phyloP scores from a whole-genome alignment of 2,329 filamentous ascomycete species.

The Claviceps sp. region DNA sequence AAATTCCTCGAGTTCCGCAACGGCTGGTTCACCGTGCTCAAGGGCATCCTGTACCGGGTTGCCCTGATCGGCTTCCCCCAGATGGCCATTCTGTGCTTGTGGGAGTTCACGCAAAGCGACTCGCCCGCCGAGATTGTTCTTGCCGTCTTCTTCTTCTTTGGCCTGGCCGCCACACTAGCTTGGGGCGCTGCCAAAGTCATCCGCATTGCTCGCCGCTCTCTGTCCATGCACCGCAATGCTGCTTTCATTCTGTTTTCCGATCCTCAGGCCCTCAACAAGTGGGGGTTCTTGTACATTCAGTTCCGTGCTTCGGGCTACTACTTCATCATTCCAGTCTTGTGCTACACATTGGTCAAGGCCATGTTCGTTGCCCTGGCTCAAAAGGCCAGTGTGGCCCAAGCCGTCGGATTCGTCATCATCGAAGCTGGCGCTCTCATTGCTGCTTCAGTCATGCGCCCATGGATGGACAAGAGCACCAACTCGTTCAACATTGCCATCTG shows the following conservation, averaged over 20 bases:
- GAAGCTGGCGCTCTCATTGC: slow-evolving; percentile 67
- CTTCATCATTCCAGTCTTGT: slow-evolving; percentile 70
- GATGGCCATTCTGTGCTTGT: slow-evolving; percentile 79
- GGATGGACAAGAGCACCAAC: slow-evolving; percentile 99
- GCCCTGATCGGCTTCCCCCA: slow-evolving; percentile 85
- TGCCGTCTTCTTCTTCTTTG: slow-evolving; percentile 78
- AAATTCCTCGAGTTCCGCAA: slow-evolving; percentile 90
- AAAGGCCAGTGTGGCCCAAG: slow-evolving; percentile 55
- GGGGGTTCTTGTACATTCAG: slow-evolving; percentile 95
- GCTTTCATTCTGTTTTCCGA: slow-evolving; percentile 96
- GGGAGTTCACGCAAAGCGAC: slow-evolving; percentile 81
- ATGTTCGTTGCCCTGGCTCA: slow-evolving; percentile 82
- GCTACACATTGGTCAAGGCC: slow-evolving; percentile 73
- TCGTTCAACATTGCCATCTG: slow-evolving; percentile 90
- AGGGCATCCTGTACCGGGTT: slow-evolving; percentile 85
- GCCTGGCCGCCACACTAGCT: slow-evolving; percentile 60
- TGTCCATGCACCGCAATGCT: slow-evolving; percentile 86
- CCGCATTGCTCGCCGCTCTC: slow-evolving; percentile 73
- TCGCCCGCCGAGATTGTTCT: slow-evolving; percentile 77
- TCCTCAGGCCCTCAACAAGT: slow-evolving; percentile 87
- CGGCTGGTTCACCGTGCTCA: slow-evolving; percentile 82
- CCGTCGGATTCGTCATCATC: slow-evolving; percentile 68
- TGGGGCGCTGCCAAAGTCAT: slow-evolving; percentile 90
- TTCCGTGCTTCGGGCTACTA: slow-evolving; percentile 94
- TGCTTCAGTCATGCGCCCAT: slow-evolving; percentile 71